Evolutionary conservation across 1,284 basidiomycete genomes (phyloP).

Genomic region (Marasmius fiardii): DNA sequence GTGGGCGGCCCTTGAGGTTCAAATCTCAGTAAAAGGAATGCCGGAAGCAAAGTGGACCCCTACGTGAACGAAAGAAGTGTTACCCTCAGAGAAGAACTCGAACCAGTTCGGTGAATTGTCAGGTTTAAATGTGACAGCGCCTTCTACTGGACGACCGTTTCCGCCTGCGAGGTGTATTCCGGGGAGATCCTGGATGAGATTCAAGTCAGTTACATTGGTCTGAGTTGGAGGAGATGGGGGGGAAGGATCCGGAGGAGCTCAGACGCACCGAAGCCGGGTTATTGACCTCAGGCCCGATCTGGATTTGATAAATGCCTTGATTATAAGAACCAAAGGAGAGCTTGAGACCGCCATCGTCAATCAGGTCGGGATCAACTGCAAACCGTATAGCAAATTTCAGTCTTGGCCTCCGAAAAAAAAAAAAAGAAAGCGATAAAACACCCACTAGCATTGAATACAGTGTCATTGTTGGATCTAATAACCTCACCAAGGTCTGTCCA

Average conservation of each 20-base stretch:
- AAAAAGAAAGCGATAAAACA: too few species aligned
- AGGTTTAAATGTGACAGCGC: conserved; percentile 11
- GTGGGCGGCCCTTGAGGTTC: conserved; percentile 17
- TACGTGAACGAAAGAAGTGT: conserved; percentile 2
- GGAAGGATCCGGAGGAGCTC: background rate
- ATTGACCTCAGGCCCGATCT: conserved; percentile 7
- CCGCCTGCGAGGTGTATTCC: conserved; percentile 16
- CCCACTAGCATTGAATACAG: conserved; percentile 27
- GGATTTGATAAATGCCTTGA: conserved; percentile 12
- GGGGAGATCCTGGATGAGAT: conserved; percentile 9
- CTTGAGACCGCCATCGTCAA: conserved; percentile 10
- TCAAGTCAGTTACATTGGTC: too few species aligned
- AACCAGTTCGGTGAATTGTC: background rate
- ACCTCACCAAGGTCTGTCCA: conserved; percentile 32
- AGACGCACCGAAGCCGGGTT: conserved; percentile 9
- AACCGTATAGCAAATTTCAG: too few species aligned
- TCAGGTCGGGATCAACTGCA: conserved; percentile 15
- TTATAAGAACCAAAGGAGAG: conserved; percentile 16
- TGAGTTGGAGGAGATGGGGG: too few species aligned
- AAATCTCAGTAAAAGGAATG: background rate
- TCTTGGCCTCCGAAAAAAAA: too few species aligned
- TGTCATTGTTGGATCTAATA: conserved; percentile 23
- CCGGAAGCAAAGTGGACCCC: background rate
- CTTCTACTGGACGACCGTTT: conserved; percentile 11
- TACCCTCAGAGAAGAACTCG: conserved; percentile 13